Base-by-base conservation (phyloP, 805 yeast genomes). In the Hanseniaspora taiwanica region DNA sequence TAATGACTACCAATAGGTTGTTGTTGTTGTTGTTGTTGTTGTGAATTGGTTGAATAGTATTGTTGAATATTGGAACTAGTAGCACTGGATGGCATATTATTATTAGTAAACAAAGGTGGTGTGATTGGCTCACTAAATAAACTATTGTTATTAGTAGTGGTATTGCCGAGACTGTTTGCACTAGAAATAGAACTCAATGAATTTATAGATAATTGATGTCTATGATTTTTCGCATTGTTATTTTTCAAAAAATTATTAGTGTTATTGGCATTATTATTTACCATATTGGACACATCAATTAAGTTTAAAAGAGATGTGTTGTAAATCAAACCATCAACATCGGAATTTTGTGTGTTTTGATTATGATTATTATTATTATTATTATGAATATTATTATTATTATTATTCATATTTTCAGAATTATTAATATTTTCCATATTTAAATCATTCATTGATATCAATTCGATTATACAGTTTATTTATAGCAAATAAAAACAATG, bases 41-140 rank as follows among this genome's bases (percentile, higher is more conserved):
- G n/a, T n/a, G n/a, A n/a, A n/a, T n/a, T n/a, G n/a, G n/a, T n/a
- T n/a, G n/a, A n/a, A 16, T 31, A 31, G 18, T 31, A 31, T 6
- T 31, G 34, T n/a, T 16, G 13, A 14, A 25, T 25, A 12, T 5
- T 14, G n/a, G 29, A 14, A 25, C 14, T 8, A 13, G n/a, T 8
- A 7, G 29, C 5, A 25, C 29, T 14, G n/a, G 10, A 14, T 25
- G 8, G 10, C 9, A 25, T 14, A 25, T 7, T 7, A 8, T 4
- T 25, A 12, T 13, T 25, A 14, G 10, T 31, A 18, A 17, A 19
- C 10, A 33, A 13, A 4, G 75, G 74, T 2, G 76, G 76, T 3
- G 76, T 71, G 32, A 71, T 58, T 7, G 76, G 76, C 47, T 71
- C 76, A 21, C 68, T 61, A 29, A 71, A 44, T 18, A 74, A 68